Evolutionary conservation across 305 asterid species (phyloP).

Genomic region (Solanum aculeatissimum): DNA sequence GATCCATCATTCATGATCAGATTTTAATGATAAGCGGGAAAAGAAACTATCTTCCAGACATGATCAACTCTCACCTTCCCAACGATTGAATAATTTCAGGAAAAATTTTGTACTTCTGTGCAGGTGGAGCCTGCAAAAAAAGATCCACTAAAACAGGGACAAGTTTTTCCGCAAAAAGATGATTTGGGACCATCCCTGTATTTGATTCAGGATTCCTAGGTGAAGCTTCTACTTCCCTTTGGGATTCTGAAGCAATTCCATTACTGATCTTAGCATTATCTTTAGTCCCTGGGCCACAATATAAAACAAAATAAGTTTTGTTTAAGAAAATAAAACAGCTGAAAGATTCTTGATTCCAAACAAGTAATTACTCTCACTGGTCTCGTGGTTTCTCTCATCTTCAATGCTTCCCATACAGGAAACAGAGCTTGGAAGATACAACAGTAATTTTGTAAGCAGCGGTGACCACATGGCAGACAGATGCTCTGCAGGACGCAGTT

Average conservation of each 20-base stretch:
- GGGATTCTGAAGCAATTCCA: constrained; percentile 27
- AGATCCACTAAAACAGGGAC: constrained; percentile 72
- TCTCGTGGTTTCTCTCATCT: constrained; percentile 18
- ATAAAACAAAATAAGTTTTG: background rate
- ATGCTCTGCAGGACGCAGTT: constrained; percentile 62
- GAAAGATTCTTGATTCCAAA: background rate
- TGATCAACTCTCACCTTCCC: constrained; percentile 72
- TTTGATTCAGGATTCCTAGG: constrained; percentile 18
- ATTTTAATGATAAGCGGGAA: background rate
- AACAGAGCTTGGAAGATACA: constrained; percentile 68
- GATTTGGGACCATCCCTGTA: constrained; percentile 15
- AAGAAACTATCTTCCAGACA: background rate
- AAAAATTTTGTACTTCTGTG: constrained; percentile 44
- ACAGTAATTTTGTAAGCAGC: constrained; percentile 55
- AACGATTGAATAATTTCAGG: constrained; percentile 69
- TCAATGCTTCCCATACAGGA: constrained; percentile 39
- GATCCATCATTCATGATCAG: background rate
- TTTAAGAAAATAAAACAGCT: background rate
- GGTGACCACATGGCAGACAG: constrained; percentile 78
- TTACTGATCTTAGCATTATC: constrained; percentile 16
- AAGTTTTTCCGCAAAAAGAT: constrained; percentile 77
- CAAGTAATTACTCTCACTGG: background rate
- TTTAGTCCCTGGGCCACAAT: constrained; percentile 3
- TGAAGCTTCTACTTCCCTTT: constrained; percentile 33
- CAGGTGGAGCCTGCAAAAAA: constrained; percentile 64